Conservation (phyloP, 306 rosid species). For the Luffa acutangula region DNA sequence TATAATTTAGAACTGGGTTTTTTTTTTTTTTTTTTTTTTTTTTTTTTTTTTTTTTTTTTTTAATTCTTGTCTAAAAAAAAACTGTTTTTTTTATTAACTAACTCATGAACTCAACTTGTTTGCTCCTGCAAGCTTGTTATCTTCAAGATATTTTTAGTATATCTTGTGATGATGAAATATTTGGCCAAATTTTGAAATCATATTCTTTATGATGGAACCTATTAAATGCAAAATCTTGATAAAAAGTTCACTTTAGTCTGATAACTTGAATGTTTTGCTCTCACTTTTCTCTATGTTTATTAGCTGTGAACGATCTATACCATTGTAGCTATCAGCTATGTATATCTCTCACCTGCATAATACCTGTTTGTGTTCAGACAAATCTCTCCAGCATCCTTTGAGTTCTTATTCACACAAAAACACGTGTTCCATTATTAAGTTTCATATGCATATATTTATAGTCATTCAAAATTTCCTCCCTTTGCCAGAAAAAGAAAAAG, state of each 20-base stretch:
- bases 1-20: neutral
- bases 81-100: no score
- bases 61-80: no score
- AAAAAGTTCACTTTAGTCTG: neutral
- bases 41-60: no score
- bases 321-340: neutral
- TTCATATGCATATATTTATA: neutral
- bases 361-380: slow-evolving; percentile 3
- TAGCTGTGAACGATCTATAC: neutral
- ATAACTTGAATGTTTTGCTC: neutral
- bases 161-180: neutral
- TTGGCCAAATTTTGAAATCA: neutral
- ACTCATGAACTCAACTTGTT: neutral
- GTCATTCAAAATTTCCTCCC: neutral
- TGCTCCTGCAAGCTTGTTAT: neutral
- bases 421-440: neutral
- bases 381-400: neutral
- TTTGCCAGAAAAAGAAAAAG: neutral
- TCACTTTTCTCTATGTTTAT: neutral
- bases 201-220: neutral
- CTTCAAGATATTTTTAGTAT: neutral
- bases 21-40: no score
- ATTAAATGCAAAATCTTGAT: neutral
- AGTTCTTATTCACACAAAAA: neutral
- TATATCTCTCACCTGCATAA: neutral